phyloP scores from a whole-genome alignment of 2,329 filamentous ascomycete species.

The Penicillium concentricum region DNA sequence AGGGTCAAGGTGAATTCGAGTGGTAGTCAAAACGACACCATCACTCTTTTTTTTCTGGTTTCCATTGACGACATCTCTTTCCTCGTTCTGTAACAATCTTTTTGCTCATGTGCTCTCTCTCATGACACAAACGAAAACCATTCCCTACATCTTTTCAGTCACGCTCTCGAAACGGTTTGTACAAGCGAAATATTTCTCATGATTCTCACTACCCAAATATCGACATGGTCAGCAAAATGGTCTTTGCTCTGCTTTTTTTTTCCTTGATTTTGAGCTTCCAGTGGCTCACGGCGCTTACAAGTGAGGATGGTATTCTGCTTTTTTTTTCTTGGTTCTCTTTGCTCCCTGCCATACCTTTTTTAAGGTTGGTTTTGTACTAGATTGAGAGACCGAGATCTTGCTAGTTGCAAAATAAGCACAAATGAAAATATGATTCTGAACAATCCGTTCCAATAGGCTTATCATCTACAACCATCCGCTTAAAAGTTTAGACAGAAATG shows the following conservation, averaged over 20 bases:
- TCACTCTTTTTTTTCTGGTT: not conserved
- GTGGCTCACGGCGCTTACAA: slow-evolving; percentile 28
- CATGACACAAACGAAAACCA: slow-evolving; percentile 16
- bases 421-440: slow-evolving; percentile 4
- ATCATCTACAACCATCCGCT: not conserved
- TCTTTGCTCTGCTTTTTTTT: slow-evolving; percentile 6
- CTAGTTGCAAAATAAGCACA: slow-evolving; percentile 10
- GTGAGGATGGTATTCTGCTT: slow-evolving; percentile 17
- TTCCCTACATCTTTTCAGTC: slow-evolving; percentile 1
- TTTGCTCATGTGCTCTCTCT: slow-evolving; percentile 1
- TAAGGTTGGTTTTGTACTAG: slow-evolving; percentile 23
- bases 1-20: slow-evolving; percentile 95
- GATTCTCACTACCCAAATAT: slow-evolving; percentile 9
- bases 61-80: slow-evolving; percentile 4
- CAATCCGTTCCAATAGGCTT: not conserved
- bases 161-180: slow-evolving; percentile 14
- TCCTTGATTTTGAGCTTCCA: slow-evolving; percentile 8
- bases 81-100: slow-evolving; percentile 20
- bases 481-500: no score
- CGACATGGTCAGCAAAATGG: slow-evolving; percentile 9
- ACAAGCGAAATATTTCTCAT: slow-evolving; percentile 15
- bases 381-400: slow-evolving; percentile 15
- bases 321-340: slow-evolving; percentile 5
- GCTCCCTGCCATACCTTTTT: slow-evolving; percentile 2
- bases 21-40: slow-evolving; percentile 62